Evolutionary conservation across 768 basidiomycete genomes (phyloP), one percentile per base, ranked within the genome.

Genomic region (Rhodosporidiobolus sp.): DNA sequence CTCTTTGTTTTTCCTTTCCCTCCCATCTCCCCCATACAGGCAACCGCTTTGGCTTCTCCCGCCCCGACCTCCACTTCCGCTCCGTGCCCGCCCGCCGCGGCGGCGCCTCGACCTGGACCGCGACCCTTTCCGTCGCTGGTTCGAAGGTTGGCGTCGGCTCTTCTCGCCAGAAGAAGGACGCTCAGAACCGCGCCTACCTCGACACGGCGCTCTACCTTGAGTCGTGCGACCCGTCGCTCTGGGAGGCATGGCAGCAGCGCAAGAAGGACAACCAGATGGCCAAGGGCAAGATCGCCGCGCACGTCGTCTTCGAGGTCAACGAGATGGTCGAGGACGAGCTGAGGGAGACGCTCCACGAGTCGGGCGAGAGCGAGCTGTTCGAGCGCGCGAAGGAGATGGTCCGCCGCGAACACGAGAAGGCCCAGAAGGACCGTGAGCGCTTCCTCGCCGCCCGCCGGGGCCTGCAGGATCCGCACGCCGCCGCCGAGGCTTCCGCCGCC

Each of bases 201-300:
- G 94, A 97, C 80, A 92, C 92, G 72, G 86, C 89, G 0, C 86
- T 87, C 63, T 95, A 96, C 80, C 86, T 97, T 69, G 90, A 94
- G 79, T 84, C 83, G 67, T 94, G 91, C 80, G 94, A 97, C 80
- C 84, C 85, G 0, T 85, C 84, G 1, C 84, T 97, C 34, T 97
- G 94, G 94, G 83, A 84, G 67, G 82, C 85, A 30, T 97, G 88
- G 79, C 81, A 83, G 66, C 72, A 74, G 28, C 84, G 84, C 48
- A 86, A 87, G 79, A 84, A 86, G 6, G 89, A 90, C 34, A 85
- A 87, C 62, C 87, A 88, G 73, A 84, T 91, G 34, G 89, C 88
- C 24, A 81, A 89, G 78, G 90, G 88, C 7, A 63, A 57, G 8
- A 48, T 64, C 17, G 49, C 65, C 5, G 64, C 74, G 19, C 57